Evolutionary conservation across 2,329 filamentous ascomycete species (phyloP).

Genomic region (Paracamarosporium sp.): DNA sequence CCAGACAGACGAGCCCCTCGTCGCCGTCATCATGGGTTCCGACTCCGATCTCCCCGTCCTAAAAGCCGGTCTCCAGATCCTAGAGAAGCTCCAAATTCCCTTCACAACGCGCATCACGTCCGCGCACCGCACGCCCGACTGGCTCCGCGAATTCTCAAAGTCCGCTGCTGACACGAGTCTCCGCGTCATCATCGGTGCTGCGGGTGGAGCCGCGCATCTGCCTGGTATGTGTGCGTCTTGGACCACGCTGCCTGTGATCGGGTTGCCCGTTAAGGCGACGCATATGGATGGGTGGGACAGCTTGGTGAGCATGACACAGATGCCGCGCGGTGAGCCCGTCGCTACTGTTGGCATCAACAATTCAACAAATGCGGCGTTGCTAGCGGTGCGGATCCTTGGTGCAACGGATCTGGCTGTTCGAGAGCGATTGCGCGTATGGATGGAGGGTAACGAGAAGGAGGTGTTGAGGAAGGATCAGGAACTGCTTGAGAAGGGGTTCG

Average conservation of each 20-base stretch:
- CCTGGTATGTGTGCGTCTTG: conserved; percentile 60
- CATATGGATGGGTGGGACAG: conserved; percentile 59
- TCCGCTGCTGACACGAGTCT: conserved; percentile 45
- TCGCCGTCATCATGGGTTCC: conserved; percentile 84
- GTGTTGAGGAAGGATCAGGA: conserved; percentile 68
- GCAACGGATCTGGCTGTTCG: conserved; percentile 61
- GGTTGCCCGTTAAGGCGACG: conserved; percentile 58
- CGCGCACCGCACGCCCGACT: conserved; percentile 63
- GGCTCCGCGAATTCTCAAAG: conserved; percentile 55
- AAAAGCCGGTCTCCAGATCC: conserved; percentile 68
- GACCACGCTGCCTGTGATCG: conserved; percentile 59
- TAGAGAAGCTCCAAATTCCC: conserved; percentile 74
- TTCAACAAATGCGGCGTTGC: conserved; percentile 53
- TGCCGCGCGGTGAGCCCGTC: conserved; percentile 56
- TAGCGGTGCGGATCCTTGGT: conserved; percentile 54
- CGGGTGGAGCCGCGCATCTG: conserved; percentile 58
- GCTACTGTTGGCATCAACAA: conserved; percentile 56
- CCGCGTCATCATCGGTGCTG: conserved; percentile 57
- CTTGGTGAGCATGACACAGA: conserved; percentile 59
- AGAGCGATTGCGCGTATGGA: conserved; percentile 66
- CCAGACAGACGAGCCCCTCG: conserved; percentile 57
- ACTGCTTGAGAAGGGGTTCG: conserved; percentile 63
- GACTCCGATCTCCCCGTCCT: conserved; percentile 77
- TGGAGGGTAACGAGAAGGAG: conserved; percentile 67
- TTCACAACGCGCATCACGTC: conserved; percentile 79